A percentile compares a stretch with the other conserved stretches of the same genome.
phyloP scores from a whole-genome alignment of 306 rosid genomes.

The Quercus ilex region DNA sequence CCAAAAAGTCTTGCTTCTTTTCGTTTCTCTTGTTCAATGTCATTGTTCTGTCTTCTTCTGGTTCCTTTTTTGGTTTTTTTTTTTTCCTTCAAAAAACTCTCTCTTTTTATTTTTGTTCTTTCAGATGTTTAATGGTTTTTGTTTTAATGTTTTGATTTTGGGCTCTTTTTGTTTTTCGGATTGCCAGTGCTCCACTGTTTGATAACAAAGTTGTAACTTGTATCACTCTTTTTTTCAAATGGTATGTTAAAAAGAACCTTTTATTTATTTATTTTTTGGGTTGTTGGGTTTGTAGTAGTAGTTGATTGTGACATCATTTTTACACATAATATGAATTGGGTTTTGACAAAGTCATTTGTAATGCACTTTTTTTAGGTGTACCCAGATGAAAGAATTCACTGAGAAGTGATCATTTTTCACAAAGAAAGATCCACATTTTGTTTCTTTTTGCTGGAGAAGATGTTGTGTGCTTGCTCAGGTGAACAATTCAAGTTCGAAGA shows the following conservation, averaged over 20 bases:
- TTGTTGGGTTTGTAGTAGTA: not conserved
- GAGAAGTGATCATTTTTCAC: slow-evolving; percentile 27
- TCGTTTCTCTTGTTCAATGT: slow-evolving; percentile 22
- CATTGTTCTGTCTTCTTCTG: no score
- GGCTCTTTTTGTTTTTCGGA: slow-evolving; percentile 12
- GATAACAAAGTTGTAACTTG: not conserved
- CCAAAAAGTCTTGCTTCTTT: slow-evolving; percentile 38
- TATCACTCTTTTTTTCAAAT: slow-evolving; percentile 6
- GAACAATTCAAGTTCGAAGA: slow-evolving; percentile 92
- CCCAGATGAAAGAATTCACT: slow-evolving; percentile 11
- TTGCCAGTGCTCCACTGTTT: slow-evolving; percentile 16
- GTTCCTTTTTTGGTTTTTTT: not conserved
- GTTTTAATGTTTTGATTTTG: not conserved
- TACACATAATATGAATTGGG: not conserved
- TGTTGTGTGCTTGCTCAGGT: slow-evolving; percentile 98
- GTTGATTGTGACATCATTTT: not conserved
- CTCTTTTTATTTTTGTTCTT: slow-evolving; percentile 22
- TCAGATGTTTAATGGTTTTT: not conserved
- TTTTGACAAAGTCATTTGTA: slow-evolving; percentile 5
- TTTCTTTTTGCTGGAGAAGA: slow-evolving; percentile 37
- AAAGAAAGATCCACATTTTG: slow-evolving; percentile 21
- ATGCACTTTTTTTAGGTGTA: slow-evolving; percentile 1
- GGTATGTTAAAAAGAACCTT: not conserved
- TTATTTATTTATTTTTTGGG: not conserved
- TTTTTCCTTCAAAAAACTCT: slow-evolving; percentile 19